A percentile compares a stretch with the other conserved stretches of the same genome.
These are phyloP conservation scores for Chimonanthus praecox DNA, from an alignment of 164 flowering plant species.

Conservation along the genomic window DNA sequence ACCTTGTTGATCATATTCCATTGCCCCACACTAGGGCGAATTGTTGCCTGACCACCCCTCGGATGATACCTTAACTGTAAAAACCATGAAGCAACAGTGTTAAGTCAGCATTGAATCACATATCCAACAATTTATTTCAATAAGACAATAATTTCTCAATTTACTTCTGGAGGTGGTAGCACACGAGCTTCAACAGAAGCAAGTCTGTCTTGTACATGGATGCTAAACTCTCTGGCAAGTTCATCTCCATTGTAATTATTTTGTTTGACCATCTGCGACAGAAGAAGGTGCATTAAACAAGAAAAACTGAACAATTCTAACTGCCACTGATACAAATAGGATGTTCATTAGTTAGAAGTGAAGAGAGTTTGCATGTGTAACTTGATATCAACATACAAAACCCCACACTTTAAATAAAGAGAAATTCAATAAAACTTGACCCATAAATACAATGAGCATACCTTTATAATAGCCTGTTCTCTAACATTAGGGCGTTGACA, in stretches of 20 bases:
- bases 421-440: too few relatives aligned
- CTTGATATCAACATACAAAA: too few relatives aligned
- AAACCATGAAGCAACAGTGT: not conserved
- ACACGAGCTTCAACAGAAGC: slow-evolving; percentile 64
- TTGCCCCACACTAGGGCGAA: slow-evolving; percentile 63
- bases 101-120: not conserved
- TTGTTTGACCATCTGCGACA: slow-evolving; percentile 34
- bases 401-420: too few relatives aligned
- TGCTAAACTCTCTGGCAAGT: slow-evolving; percentile 61
- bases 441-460: not conserved
- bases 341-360: not conserved
- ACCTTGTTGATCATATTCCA: slow-evolving; percentile 97
- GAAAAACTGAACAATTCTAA: too few relatives aligned
- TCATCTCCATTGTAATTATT: slow-evolving; percentile 25
- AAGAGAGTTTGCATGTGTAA: not conserved
- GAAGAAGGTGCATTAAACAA: not conserved
- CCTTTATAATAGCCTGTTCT: slow-evolving; percentile 13
- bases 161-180: slow-evolving; percentile 69
- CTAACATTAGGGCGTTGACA: slow-evolving; percentile 59
- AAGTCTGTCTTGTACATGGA: slow-evolving; percentile 28
- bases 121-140: not conserved
- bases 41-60: slow-evolving; percentile 35
- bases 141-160: not conserved
- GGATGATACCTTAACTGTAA: slow-evolving; percentile 70
- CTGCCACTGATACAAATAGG: too few relatives aligned